Evolutionary conservation across 2,329 filamentous ascomycete species (phyloP).

Genomic region (Exophiala oligosperma): DNA sequence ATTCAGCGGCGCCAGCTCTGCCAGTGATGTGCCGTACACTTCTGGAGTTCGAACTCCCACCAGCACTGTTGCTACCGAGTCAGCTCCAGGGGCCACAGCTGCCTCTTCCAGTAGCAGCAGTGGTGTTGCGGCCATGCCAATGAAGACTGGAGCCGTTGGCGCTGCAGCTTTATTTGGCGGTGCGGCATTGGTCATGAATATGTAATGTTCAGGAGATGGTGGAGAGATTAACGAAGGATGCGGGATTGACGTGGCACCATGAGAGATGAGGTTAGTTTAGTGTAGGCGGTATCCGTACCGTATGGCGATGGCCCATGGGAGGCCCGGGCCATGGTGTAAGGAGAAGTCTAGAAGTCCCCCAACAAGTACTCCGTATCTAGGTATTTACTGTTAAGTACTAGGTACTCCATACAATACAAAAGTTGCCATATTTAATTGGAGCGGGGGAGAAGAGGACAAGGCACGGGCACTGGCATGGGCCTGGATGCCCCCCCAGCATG

Average conservation of each 20-base stretch:
- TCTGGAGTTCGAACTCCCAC: conserved; percentile 51
- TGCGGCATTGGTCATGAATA: conserved; percentile 17
- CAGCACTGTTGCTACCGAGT: conserved; percentile 6
- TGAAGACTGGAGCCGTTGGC: conserved; percentile 28
- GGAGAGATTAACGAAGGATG: not conserved
- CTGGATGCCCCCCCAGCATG: too few species aligned
- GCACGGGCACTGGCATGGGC: too few species aligned
- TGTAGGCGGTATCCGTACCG: not conserved
- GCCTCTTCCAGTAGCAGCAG: conserved; percentile 5
- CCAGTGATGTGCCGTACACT: conserved; percentile 55
- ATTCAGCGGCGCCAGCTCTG: conserved; percentile 55
- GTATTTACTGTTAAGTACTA: too few species aligned
- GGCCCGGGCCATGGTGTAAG: not conserved
- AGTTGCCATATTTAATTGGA: too few species aligned
- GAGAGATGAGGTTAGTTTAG: conserved; percentile 1
- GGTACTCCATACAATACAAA: too few species aligned
- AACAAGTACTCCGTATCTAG: too few species aligned
- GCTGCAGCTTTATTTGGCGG: conserved; percentile 28
- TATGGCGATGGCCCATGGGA: not conserved
- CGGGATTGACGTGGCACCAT: conserved; percentile 6
- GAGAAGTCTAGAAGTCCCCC: not conserved
- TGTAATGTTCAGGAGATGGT: conserved; percentile 5
- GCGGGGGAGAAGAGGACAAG: too few species aligned
- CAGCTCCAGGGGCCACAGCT: conserved; percentile 7
- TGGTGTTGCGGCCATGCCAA: conserved; percentile 22